A percentile compares a stretch with the other conserved stretches of the same genome.
phyloP scores from a whole-genome alignment of 1,284 basidiomycete species.

The Boletus hoseneyae region DNA sequence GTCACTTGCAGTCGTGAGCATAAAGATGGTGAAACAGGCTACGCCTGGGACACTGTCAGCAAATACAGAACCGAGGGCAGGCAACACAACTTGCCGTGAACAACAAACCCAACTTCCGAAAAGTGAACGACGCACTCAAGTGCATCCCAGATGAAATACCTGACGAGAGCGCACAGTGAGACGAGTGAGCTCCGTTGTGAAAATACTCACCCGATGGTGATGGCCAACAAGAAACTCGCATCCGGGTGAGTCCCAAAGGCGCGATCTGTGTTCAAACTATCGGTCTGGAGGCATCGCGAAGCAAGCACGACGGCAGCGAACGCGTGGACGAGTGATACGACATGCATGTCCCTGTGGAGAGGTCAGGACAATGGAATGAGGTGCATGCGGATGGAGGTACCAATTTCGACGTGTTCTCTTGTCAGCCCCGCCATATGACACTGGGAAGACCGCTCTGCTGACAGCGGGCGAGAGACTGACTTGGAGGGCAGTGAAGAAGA shows the following conservation, averaged over 20 bases:
- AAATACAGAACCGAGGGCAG: not conserved
- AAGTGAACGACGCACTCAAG: slow-evolving; percentile 47
- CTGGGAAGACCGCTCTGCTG: slow-evolving; percentile 41
- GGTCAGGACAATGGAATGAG: slow-evolving; percentile 3
- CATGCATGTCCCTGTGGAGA: slow-evolving; percentile 46
- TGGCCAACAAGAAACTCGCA: slow-evolving; percentile 38
- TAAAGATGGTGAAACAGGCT: slow-evolving; percentile 57
- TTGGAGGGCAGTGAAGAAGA: slow-evolving; percentile 49
- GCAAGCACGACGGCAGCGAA: slow-evolving; percentile 44
- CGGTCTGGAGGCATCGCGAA: slow-evolving; percentile 35
- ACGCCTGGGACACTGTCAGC: slow-evolving; percentile 38
- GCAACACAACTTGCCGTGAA: slow-evolving; percentile 49
- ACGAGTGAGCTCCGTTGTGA: not conserved
- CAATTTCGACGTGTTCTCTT: slow-evolving; percentile 50
- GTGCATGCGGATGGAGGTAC: slow-evolving; percentile 32
- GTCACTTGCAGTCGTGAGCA: slow-evolving; percentile 55
- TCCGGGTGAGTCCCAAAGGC: slow-evolving; percentile 47
- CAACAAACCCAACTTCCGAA: slow-evolving; percentile 55
- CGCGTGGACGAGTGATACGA: slow-evolving; percentile 50
- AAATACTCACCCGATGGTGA: slow-evolving; percentile 45
- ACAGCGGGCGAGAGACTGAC: slow-evolving; percentile 48
- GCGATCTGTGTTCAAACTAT: slow-evolving; percentile 40
- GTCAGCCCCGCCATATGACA: slow-evolving; percentile 41
- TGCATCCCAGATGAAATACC: slow-evolving; percentile 56
- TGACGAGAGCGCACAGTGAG: slow-evolving; percentile 15